Evolutionary conservation across 225 moss, liverwort and hornwort genomes (phyloP), one percentile per base, ranked within the genome.

Genomic region (Neckera pumila): DNA sequence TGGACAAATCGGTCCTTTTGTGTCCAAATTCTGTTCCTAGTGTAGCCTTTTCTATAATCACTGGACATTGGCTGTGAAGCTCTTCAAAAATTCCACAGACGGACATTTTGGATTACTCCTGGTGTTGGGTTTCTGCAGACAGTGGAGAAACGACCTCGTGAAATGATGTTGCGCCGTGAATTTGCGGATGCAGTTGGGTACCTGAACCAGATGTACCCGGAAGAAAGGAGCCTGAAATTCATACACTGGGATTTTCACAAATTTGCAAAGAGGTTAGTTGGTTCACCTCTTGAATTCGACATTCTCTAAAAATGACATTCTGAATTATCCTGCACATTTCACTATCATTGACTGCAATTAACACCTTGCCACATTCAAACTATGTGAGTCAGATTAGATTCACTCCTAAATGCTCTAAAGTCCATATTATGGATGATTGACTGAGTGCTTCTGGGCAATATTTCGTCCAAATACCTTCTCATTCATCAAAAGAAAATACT

Each of bases 211-310:
- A 84, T 96, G 34, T 92, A 96, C 79, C 85, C 92, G 11, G 97
- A 97, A 91, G 95, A 96, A 75, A 93, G 89, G 83, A 92, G 92
- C 15, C 86, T 99, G 47, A 96, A 96, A 80, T 99, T 96, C 88
- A 96, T 99, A 71, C 98, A 99, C 71, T 99, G 98, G 98, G 98
- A 99, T 89, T 99, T 96, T 49, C 98, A 99, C 89, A 99, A 99
- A 90, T 99, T 99, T 93, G 95, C 96, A 10, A 99, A 99, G 91
- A 99, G 98, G 98, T 97, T 6, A 26, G 66, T 16, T 63, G 15
- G 49, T 10, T 49, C 61, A 33, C 45, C 45, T 43, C 21, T 57
- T 28, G 16, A 21, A 56, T 30, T 76, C 10, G 36, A 76, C 14
- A 22, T 40, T 53, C 21, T 70, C 15, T 54, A 14, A 21, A 31